Base-by-base conservation (phyloP, 192 early-diverging fungal species). In the Chytriomyces hyalinus region DNA sequence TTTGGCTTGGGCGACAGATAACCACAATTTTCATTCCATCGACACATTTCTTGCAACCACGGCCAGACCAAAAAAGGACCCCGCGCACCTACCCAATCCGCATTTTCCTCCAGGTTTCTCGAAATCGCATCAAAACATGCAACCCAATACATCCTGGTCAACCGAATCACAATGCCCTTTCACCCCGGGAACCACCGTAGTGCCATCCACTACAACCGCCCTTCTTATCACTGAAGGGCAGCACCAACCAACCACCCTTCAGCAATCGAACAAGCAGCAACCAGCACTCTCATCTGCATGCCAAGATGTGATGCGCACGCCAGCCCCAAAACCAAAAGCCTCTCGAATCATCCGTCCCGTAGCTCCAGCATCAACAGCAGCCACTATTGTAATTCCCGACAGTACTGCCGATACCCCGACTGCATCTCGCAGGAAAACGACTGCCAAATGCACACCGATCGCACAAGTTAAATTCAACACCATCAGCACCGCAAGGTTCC, bases 31-130 rank as follows among this genome's bases (percentile, higher is more conserved):
- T 28, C 26, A 45, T 20, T 57, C 22, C 22, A 57, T 71, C 57
- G 69, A 71, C 48, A 26, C 9, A 10, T 71, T 71, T 57, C n/a
- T 71, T 51, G 57, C 47, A 10, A 71, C 49, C 45, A 45, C 45
- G 6, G 50, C 67, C 9, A 28, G 67, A 15, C n/a, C 15, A 26
- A 64, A 36, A 64, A 36, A 24, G 62, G 20, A 11, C 11, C 22
- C 11, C 62, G 17, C 22, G 28, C 62, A 36, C 36, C 36, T 36
- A 4, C 36, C 36, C 36, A 36, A 36, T 36, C 36, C 36, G 4
- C 36, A 36, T 36, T 36, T 36, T 3, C 36, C 36, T 36, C 36
- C 36, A 36, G 36, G 36, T 36, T 36, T 36, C 36, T 36, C 36
- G 36, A 36, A 36, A 36, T 36, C 36, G 36, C 36, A 36, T 36